Base-by-base conservation (phyloP, 208 protist species). In the Trypanosoma platydactyli region DNA sequence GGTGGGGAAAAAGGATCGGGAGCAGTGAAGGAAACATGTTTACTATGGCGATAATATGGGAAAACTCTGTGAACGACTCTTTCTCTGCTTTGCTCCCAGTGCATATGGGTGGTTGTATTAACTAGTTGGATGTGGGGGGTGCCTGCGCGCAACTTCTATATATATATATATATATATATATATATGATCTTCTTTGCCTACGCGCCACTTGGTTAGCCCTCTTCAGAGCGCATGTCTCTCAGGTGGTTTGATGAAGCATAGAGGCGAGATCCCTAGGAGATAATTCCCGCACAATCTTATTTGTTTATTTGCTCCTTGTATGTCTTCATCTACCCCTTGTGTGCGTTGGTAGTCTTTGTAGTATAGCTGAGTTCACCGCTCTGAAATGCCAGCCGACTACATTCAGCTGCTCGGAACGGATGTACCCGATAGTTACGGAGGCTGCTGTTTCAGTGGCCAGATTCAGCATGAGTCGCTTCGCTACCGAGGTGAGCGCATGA, bases 381-480 rank as follows among this genome's bases (percentile, higher is more conserved):
- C 13, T 29, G 40, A 42, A 52, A 77, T 68, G 65, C 52, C 62
- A 83, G 48, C 79, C 16, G 67, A 82, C 22, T 89, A 82, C 68
- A 65, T 95, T 58, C 89, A 95, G 55, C 62, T 93, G 0, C 64
- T 95, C 3, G 89, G 89, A 44, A 88, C 80, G 1, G 89, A 95
- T 69, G 79, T 85, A 22, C 86, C 89, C 0, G 78, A 89, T 52
- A 85, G 86, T 38, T 84, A 80, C 22, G 86, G 89, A 33, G 81
- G 86, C 22, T 92, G 86, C 61, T 91, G 89, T 70, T 92, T 84
- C 52, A 84, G 78, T 51, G 86, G 84, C 18, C 62, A 75, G 0
- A 50, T 94, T 3, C 74, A 88, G n/a, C 72, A 86, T 29, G 73
- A 77, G 6, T 71, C 63, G 7, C 68, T 91, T 13, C 61, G 65